Evolutionary conservation across 345 rosid species (phyloP).

Genomic region (Adansonia digitata): DNA sequence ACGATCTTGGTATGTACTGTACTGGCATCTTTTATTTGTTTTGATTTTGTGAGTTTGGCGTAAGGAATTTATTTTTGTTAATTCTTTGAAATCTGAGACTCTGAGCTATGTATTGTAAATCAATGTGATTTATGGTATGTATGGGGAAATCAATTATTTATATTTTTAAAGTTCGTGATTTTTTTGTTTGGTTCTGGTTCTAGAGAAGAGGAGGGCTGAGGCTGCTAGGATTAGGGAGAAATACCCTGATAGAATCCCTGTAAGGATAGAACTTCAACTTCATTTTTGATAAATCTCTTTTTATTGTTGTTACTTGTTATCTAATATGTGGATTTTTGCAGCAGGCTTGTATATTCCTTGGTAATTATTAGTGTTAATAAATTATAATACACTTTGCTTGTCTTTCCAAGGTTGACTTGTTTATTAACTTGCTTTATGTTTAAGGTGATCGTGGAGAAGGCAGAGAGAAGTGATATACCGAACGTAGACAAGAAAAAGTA

Average conservation of each 20-base stretch:
- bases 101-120: background rate
- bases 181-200: constrained; percentile 13
- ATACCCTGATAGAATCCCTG: constrained; percentile 92
- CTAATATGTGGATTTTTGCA: background rate
- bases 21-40: background rate
- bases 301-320: no score
- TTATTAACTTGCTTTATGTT: constrained; percentile 11
- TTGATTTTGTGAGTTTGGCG: background rate
- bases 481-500: constrained; percentile 95
- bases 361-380: background rate
- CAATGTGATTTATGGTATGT: background rate
- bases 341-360: background rate
- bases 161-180: background rate
- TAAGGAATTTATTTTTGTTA: background rate
- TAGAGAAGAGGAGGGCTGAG: constrained; percentile 91
- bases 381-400: constrained; percentile 1
- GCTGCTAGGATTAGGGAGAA: constrained; percentile 95
- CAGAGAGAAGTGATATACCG: constrained; percentile 92
- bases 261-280: constrained; percentile 28
- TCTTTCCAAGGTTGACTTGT: constrained; percentile 13
- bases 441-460: constrained; percentile 95
- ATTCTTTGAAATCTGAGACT: no score
- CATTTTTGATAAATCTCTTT: no score
- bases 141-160: constrained; percentile 12
- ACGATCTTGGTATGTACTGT: constrained; percentile 59